Conservation (phyloP, 306 rosid genomes). For the Begonia peltatifolia region DNA sequence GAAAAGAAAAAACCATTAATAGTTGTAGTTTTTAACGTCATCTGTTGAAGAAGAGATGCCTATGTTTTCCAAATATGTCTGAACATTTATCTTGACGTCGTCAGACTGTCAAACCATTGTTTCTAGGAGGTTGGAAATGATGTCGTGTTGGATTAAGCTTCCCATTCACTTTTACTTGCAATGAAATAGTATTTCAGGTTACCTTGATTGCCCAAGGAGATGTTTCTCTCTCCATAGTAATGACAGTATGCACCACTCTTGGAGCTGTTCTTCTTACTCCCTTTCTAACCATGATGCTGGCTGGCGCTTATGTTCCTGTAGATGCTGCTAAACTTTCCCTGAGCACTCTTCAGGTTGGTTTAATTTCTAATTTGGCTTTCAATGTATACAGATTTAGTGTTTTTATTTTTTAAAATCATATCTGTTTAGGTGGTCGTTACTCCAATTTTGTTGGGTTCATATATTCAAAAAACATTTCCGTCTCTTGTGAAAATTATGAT, state of each 20-base stretch:
- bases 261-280: constrained; percentile 31
- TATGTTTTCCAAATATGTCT: too few relatives aligned
- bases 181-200: constrained; percentile 27
- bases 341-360: constrained; percentile 29
- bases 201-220: constrained; percentile 35
- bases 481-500: constrained; percentile 11
- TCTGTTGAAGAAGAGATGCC: too few relatives aligned
- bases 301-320: constrained; percentile 23
- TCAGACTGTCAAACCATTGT: too few relatives aligned
- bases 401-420: background rate
- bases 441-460: constrained; percentile 28
- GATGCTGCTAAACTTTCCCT: constrained; percentile 27
- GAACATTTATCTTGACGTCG: too few relatives aligned
- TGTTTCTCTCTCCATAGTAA: constrained; percentile 32
- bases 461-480: constrained; percentile 22
- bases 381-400: background rate
- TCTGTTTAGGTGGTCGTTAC: constrained; percentile 26
- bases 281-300: constrained; percentile 21
- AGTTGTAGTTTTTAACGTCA: too few relatives aligned
- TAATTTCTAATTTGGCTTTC: background rate
- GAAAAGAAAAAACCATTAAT: too few relatives aligned
- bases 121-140: too few relatives aligned
- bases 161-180: constrained; percentile 8
- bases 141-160: background rate
- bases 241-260: constrained; percentile 35